These are phyloP conservation scores for Actinomucor elegans DNA, from an alignment of 371 early-diverging fungal genomes.

Conservation along the genomic window DNA sequence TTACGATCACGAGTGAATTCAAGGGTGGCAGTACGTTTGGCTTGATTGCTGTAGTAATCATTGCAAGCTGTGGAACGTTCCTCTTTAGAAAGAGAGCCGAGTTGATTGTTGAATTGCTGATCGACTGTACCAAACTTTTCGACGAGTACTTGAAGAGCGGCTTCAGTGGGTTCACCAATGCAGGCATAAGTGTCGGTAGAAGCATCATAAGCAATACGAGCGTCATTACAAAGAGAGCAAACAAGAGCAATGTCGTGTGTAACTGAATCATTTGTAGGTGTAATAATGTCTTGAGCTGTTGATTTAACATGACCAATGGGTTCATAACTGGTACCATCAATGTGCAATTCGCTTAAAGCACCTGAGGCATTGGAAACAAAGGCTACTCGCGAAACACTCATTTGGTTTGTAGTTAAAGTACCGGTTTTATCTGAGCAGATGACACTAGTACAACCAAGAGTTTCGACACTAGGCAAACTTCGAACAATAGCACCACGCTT, in stretches of 20 bases:
- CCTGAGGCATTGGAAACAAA: conserved; percentile 26
- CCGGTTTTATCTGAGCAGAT: conserved; percentile 99
- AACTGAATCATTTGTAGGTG: neutral
- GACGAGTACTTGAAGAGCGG: conserved; percentile 91
- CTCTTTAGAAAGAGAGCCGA: conserved; percentile 45
- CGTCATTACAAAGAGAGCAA: conserved; percentile 92
- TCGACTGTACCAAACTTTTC: conserved; percentile 90
- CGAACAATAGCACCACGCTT: conserved; percentile 95
- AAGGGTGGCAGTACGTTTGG: conserved; percentile 68
- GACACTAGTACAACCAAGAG: conserved; percentile 94
- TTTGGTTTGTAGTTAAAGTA: conserved; percentile 97
- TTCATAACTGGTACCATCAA: conserved; percentile 85
- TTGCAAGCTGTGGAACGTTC: conserved; percentile 66
- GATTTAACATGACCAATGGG: conserved; percentile 72
- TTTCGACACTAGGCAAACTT: conserved; percentile 91
- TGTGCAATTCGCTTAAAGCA: conserved; percentile 61
- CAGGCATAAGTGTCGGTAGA: conserved; percentile 56
- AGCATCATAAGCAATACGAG: conserved; percentile 79
- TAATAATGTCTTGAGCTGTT: neutral
- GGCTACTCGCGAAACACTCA: conserved; percentile 79
- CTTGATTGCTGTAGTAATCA: conserved; percentile 57
- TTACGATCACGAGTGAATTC: conserved; percentile 97
- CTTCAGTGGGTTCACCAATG: conserved; percentile 98
- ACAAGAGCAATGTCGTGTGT: conserved; percentile 74
- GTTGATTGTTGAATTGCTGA: conserved; percentile 57